Evolutionary conservation across 75 land plant species (phyloP).

Genomic region (Picea glauca): DNA sequence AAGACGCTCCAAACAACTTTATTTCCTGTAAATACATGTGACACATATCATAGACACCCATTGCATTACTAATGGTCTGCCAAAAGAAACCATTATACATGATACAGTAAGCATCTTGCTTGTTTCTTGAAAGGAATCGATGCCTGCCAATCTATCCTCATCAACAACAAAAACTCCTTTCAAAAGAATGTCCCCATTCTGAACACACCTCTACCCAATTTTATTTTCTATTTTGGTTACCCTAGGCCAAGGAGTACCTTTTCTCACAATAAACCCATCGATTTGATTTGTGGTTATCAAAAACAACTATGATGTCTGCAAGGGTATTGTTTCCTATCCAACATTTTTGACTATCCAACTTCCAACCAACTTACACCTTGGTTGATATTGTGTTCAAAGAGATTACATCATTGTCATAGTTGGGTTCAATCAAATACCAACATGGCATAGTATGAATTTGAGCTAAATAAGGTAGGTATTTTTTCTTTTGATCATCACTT

Average conservation of each 20-base stretch:
- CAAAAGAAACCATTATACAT: conserved; percentile 91
- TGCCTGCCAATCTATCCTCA: no score
- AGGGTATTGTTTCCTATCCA: conserved; percentile 97
- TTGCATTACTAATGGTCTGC: conserved; percentile 91
- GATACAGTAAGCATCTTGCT: conserved; percentile 69
- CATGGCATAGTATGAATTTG: conserved; percentile 62
- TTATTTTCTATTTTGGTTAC: no score
- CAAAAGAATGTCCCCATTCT: no score
- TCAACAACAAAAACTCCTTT: no score
- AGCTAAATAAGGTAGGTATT: conserved; percentile 26
- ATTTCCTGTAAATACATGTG: conserved; percentile 91
- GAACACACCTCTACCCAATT: no score
- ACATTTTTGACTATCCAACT: conserved; percentile 82
- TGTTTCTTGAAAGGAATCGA: no score
- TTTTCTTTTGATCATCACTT: no score
- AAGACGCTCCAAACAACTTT: conserved; percentile 94
- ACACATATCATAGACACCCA: conserved; percentile 97
- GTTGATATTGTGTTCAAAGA: conserved; percentile 55
- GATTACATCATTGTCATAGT: conserved; percentile 93
- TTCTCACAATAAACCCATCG: conserved; percentile 35
- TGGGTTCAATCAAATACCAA: conserved; percentile 95
- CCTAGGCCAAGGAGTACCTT: no score
- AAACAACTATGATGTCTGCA: conserved; percentile 80
- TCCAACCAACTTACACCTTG: conserved; percentile 62
- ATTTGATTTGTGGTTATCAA: conserved; percentile 79